Evolutionary conservation across 148 eudicot species (phyloP).

Genomic region (Camellia granthamiana): DNA sequence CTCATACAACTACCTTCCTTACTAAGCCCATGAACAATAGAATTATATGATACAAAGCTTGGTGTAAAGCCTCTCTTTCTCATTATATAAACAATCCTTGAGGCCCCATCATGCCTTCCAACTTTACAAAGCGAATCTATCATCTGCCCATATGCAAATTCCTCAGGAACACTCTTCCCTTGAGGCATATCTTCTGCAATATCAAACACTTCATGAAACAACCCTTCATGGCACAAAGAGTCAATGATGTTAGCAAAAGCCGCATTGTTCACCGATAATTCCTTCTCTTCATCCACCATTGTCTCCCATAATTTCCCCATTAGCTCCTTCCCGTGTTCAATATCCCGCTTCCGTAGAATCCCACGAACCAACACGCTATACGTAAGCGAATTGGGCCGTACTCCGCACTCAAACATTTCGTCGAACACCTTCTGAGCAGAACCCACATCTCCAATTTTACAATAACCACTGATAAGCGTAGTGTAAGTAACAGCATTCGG

Average conservation of each 20-base stretch:
- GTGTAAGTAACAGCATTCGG: conserved; percentile 74
- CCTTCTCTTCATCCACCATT: conserved; percentile 41
- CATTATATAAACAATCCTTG: conserved; percentile 84
- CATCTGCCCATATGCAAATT: conserved; percentile 75
- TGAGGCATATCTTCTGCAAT: conserved; percentile 82
- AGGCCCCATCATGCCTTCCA: conserved; percentile 67
- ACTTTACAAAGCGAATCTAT: conserved; percentile 70
- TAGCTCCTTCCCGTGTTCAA: conserved; percentile 35
- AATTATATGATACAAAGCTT: conserved; percentile 62
- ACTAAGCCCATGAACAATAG: conserved; percentile 71
- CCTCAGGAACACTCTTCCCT: conserved; percentile 44
- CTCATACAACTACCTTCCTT: conserved; percentile 74
- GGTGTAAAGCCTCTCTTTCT: conserved; percentile 65
- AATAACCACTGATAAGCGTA: conserved; percentile 66
- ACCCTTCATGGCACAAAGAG: conserved; percentile 64
- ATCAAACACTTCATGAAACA: conserved; percentile 50
- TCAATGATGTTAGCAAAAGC: conserved; percentile 74
- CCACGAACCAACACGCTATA: conserved; percentile 62
- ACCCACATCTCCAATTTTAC: conserved; percentile 48
- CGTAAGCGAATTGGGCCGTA: conserved; percentile 57
- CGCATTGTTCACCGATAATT: conserved; percentile 44
- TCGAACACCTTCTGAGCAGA: conserved; percentile 59
- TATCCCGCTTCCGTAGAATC: conserved; percentile 42
- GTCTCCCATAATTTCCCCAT: conserved; percentile 53
- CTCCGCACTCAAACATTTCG: conserved; percentile 59